A percentile compares a stretch with the other conserved stretches of the same genome.
Conservation (phyloP, 768 basidiomycete genomes). For the Paxillus involutus region DNA sequence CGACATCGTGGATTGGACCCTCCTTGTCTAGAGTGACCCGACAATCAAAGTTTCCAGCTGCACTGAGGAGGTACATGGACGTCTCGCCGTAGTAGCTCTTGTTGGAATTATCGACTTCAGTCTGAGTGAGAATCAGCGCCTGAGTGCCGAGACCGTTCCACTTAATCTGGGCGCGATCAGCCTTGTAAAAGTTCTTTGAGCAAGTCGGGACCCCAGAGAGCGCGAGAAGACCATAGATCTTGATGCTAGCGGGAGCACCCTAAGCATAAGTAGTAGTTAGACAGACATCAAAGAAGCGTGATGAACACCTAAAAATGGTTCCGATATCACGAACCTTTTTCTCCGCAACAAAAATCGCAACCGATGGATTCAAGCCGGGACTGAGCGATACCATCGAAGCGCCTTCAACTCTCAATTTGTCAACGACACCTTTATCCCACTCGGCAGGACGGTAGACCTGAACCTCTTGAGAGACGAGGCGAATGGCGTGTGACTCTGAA, state of each 20-base stretch:
- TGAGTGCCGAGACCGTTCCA: constrained; percentile 96
- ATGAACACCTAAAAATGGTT: not conserved
- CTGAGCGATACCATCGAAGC: constrained; percentile 76
- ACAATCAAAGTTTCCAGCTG: constrained; percentile 92
- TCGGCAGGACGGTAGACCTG: constrained; percentile 82
- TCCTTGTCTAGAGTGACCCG: constrained; percentile 90
- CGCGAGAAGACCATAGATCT: constrained; percentile 73
- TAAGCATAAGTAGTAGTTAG: constrained; percentile 24
- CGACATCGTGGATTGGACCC: constrained; percentile 94
- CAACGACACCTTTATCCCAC: constrained; percentile 76
- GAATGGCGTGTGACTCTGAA: constrained; percentile 82
- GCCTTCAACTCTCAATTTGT: constrained; percentile 82
- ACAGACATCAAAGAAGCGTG: not conserved
- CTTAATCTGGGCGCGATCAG: constrained; percentile 89
- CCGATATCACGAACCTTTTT: constrained; percentile 65
- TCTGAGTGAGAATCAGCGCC: constrained; percentile 88
- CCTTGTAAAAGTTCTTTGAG: constrained; percentile 94
- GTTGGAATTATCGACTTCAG: constrained; percentile 95
- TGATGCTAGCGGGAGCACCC: constrained; percentile 88
- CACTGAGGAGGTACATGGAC: constrained; percentile 87
- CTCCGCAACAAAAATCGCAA: constrained; percentile 94
- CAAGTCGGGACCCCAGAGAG: constrained; percentile 68
- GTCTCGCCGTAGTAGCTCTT: constrained; percentile 99
- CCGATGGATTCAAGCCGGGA: constrained; percentile 79
- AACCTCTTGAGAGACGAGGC: constrained; percentile 77